Evolutionary conservation across 805 yeast genomes (phyloP), one percentile per base, ranked within the genome.

Genomic region (Kuraishia cidri): DNA sequence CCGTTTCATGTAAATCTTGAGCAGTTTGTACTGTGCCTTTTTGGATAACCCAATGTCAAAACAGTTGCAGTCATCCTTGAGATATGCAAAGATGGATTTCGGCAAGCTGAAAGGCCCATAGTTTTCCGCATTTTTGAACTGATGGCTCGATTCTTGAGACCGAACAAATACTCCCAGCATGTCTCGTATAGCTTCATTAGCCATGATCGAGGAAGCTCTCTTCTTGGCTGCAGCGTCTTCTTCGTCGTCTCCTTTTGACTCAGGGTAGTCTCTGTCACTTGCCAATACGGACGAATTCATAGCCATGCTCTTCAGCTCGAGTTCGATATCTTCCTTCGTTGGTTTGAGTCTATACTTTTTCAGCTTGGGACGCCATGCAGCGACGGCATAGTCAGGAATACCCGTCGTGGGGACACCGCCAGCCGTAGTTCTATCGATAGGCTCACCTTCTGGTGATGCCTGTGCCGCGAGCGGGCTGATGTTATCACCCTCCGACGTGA

Each of bases 1-100:
- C 29, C 60, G 58, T 36, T 50, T 53, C 40, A 64, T 62, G 42
- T 60, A 67, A 2, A 65, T 40, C 26, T 52, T 45, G 25, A 61
- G 54, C 24, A 66, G 46, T 24, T 31, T 34, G 21, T 31, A 40
- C 17, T 42, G 46, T 11, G 32, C 26, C 5, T 16, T 26, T 26
- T 38, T 42, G 4, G 31, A 19, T 14, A 42, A 22, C 1, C 40
- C 43, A 31, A 42, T 38, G 11, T 38, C 34, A 24, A 42, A 42
- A 21, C 41, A 38, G 13, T 37, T 29, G 26, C 39, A 35, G 11
- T 36, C 38, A 2, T 32, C 27, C 18, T 37, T 24, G 15, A 42
- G 32, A 31, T 42, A 42, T 18, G 24, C 29, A 26, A 30, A 42
- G 14, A 42, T 15, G 2, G 38, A 24, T 15, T 31, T 32, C 15